Conservation (phyloP, 2,329 filamentous ascomycete genomes). For the Pestalotiopsis sp. region DNA sequence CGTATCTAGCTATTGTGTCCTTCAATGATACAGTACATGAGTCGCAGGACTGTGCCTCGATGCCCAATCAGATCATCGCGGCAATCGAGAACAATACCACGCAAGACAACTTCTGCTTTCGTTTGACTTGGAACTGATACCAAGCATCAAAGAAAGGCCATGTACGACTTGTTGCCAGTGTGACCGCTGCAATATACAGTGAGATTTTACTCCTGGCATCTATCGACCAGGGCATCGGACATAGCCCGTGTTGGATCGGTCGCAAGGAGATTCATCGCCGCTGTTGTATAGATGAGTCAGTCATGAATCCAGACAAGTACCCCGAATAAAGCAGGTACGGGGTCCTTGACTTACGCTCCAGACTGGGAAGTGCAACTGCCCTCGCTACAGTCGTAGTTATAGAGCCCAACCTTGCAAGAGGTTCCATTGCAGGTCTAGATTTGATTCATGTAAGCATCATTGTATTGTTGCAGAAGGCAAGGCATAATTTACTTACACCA, state of each 20-base stretch:
- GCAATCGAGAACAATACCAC: too few species aligned
- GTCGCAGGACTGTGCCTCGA: too few species aligned
- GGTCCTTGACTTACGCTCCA: not conserved
- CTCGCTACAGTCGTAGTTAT: not conserved
- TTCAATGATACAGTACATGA: too few species aligned
- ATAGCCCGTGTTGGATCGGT: slow-evolving; percentile 1
- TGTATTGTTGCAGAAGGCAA: not conserved
- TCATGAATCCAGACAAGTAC: not conserved
- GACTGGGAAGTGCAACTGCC: not conserved
- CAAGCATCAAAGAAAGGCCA: too few species aligned
- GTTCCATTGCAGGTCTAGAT: not conserved
- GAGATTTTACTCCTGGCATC: too few species aligned
- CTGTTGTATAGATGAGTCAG: not conserved
- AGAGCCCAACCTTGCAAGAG: slow-evolving; percentile 5
- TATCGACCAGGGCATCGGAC: slow-evolving; percentile 1
- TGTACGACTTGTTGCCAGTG: too few species aligned
- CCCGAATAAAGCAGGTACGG: not conserved
- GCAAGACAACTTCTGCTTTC: too few species aligned
- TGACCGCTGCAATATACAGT: too few species aligned
- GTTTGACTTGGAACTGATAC: too few species aligned
- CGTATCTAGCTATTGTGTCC: too few species aligned
- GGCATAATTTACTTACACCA: not conserved
- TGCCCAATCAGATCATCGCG: too few species aligned
- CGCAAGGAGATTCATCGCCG: not conserved
- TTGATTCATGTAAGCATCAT: not conserved